phyloP scores from a whole-genome alignment of 1,284 basidiomycete genomes.

The Ceraceosorus guamensis region DNA sequence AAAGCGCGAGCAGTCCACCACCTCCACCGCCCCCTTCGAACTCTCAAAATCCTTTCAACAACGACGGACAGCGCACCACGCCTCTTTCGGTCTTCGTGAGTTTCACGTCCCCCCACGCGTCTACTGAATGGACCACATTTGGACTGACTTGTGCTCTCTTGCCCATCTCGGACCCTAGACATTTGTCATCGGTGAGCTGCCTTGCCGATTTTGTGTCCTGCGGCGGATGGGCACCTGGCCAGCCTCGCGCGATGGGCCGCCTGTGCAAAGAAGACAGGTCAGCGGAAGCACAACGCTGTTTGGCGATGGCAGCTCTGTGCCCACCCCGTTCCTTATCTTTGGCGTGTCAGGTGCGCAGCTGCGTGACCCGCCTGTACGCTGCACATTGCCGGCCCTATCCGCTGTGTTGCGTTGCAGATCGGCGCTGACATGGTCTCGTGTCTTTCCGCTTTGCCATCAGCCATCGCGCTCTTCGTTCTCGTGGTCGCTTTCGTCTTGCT shows the following conservation, averaged over 20 bases:
- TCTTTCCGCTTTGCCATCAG: conserved; percentile 13
- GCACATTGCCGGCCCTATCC: no score
- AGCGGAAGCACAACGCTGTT: no score
- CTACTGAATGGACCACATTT: background rate
- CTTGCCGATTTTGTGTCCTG: conserved; percentile 1
- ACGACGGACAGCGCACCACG: conserved; percentile 16
- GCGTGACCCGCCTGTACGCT: background rate
- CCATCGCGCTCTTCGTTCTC: conserved; percentile 41
- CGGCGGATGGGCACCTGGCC: no score
- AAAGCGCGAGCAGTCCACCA: conserved; percentile 5
- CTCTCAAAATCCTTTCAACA: conserved; percentile 10
- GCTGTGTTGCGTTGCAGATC: no score
- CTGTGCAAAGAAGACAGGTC: no score
- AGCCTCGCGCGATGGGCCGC: no score
- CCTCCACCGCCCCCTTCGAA: conserved; percentile 11
- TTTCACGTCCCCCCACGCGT: conserved; percentile 1
- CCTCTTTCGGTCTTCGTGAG: conserved; percentile 40
- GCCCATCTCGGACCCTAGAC: conserved; percentile 14
- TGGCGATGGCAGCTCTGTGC: conserved; percentile 4
- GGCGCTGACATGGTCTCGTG: background rate
- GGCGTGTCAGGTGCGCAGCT: conserved; percentile 7
- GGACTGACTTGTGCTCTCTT: background rate
- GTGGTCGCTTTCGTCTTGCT: conserved; percentile 41
- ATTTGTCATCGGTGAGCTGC: conserved; percentile 35
- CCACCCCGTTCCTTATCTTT: conserved; percentile 30